phyloP scores from a whole-genome alignment of 2,329 filamentous ascomycete genomes.

The Fusarium burgessii region DNA sequence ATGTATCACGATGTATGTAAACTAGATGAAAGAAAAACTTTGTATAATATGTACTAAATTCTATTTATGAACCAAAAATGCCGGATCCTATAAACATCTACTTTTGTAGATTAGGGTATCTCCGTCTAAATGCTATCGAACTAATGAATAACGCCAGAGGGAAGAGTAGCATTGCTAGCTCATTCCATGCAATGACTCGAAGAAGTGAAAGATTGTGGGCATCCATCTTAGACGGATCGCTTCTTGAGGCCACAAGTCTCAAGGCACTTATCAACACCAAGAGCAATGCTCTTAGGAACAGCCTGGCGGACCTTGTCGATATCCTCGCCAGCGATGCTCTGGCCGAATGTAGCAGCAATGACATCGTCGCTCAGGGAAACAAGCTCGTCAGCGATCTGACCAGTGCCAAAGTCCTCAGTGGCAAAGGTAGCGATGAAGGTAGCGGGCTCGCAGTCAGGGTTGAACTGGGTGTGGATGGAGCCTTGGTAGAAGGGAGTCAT shows the following conservation, averaged over 20 bases:
- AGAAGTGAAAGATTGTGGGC: background rate
- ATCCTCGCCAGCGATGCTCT: constrained; percentile 59
- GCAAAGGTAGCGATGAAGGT: constrained; percentile 64
- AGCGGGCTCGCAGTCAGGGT: constrained; percentile 64
- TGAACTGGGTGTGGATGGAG: constrained; percentile 67
- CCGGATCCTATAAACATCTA: constrained; percentile 4
- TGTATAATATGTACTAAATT: constrained; percentile 6
- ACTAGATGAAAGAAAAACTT: background rate
- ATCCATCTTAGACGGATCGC: constrained; percentile 51
- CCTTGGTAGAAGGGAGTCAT: constrained; percentile 68
- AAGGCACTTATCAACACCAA: constrained; percentile 66
- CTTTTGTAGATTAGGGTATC: constrained; percentile 12
- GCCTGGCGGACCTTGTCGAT: constrained; percentile 57
- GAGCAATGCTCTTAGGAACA: constrained; percentile 61
- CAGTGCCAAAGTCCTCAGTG: constrained; percentile 64
- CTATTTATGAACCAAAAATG: background rate
- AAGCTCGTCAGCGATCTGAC: constrained; percentile 62
- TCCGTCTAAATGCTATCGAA: background rate
- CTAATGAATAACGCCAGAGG: constrained; percentile 17
- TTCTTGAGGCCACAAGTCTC: constrained; percentile 49
- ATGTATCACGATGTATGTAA: constrained; percentile 24
- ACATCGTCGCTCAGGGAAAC: constrained; percentile 61
- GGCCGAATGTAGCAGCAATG: constrained; percentile 60
- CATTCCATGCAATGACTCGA: background rate
- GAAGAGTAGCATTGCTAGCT: background rate